Base-by-base conservation (phyloP, 495 filamentous ascomycete genomes). In the Astrocystis sublimbata region DNA sequence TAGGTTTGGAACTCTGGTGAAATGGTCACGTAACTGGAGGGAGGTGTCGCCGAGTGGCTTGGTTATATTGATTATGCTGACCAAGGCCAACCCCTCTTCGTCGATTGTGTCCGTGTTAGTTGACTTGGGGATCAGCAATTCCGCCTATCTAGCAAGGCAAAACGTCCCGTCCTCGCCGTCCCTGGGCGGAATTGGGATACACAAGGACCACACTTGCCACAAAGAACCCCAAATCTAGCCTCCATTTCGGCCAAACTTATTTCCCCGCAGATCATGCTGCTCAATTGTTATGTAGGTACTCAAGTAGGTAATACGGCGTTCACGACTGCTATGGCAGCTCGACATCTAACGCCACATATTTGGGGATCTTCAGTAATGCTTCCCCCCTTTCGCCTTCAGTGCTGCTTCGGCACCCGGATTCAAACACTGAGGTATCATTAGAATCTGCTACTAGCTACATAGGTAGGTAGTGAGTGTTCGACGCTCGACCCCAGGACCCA, bases 401-500 rank as follows among this genome's bases (percentile, higher is more conserved):
- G n/a, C n/a, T n/a, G n/a, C n/a, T n/a, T n/a, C n/a, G n/a, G n/a
- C n/a, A n/a, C n/a, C n/a, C n/a, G n/a, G n/a, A n/a, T n/a, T n/a
- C n/a, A n/a, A n/a, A n/a, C n/a, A n/a, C n/a, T n/a, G n/a, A n/a
- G n/a, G n/a, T n/a, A n/a, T n/a, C n/a, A n/a, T n/a, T n/a, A n/a
- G n/a, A n/a, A n/a, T n/a, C n/a, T n/a, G n/a, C n/a, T n/a, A n/a
- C n/a, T n/a, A n/a, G n/a, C n/a, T n/a, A n/a, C n/a, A n/a, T n/a
- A n/a, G n/a, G n/a, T n/a, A n/a, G n/a, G n/a, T n/a, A n/a, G n/a
- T n/a, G n/a, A n/a, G n/a, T 52, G 15, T 21, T 13, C 30, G 49
- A 30, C 33, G 26, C 19, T 59, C 28, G 40, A 59, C 56, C 43
- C 56, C 56, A 59, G 50, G n/a, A 30, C 55, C n/a, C 10, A 57